Conservation (phyloP, 179 eudicot species). For the Actinidia chinensis region DNA sequence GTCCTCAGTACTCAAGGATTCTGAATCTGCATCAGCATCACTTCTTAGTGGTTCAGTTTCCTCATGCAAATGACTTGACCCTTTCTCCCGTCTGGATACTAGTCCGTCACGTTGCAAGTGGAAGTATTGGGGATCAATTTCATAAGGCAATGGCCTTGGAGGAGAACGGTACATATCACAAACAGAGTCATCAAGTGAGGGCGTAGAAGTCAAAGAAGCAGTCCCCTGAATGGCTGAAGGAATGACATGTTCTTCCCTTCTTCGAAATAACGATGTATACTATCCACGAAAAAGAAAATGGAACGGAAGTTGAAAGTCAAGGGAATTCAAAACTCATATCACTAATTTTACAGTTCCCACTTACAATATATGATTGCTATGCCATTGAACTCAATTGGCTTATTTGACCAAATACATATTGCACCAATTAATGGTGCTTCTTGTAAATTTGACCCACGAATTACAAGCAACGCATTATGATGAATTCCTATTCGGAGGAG, state of each 20-base stretch:
- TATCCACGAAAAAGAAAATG: conserved; percentile 30
- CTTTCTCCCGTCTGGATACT: conserved; percentile 67
- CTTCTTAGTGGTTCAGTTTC: conserved; percentile 64
- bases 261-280: conserved; percentile 79
- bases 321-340: conserved; percentile 20
- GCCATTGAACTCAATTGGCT: neutral
- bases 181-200: conserved; percentile 35
- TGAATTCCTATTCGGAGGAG: neutral
- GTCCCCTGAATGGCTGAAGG: conserved; percentile 71
- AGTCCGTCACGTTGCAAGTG: conserved; percentile 68
- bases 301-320: neutral
- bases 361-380: neutral
- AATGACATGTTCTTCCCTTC: conserved; percentile 69
- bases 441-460: neutral
- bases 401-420: neutral
- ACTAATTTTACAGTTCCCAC: neutral
- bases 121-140: conserved; percentile 53
- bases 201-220: conserved; percentile 46
- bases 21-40: conserved; percentile 34
- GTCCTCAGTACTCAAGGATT: conserved; percentile 25
- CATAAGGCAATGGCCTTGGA: conserved; percentile 77
- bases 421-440: too few species aligned
- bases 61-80: conserved; percentile 56
- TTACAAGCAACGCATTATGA: neutral
- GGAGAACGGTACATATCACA: conserved; percentile 54